A percentile compares a stretch with the other conserved stretches of the same genome.
Evolutionary conservation across 2,329 filamentous ascomycete species (phyloP).

Genomic region (Annulohypoxylon truncatum): DNA sequence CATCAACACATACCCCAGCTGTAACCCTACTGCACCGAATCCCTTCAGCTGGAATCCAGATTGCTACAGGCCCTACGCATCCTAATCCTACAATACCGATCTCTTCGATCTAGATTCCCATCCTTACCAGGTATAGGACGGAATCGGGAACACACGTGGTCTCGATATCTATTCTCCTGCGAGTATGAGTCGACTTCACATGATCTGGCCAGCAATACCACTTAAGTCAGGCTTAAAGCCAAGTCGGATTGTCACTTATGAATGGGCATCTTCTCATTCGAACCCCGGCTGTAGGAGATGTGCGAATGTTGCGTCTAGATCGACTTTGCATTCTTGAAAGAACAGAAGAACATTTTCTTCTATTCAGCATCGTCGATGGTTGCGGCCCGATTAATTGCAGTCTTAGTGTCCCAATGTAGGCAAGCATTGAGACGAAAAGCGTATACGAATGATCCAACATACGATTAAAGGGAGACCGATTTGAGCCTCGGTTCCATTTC

Average conservation of each 20-base stretch:
- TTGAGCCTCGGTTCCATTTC: neutral
- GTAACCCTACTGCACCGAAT: neutral
- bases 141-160: constrained; percentile 15
- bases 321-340: constrained; percentile 3
- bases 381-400: constrained; percentile 24
- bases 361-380: constrained; percentile 1
- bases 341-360: constrained; percentile 2
- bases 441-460: constrained; percentile 14
- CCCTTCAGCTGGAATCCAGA: neutral
- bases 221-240: neutral
- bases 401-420: neutral
- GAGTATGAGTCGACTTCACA: constrained; percentile 33
- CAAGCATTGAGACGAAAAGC: constrained; percentile 1
- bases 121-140: neutral
- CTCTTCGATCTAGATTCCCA: constrained; percentile 29
- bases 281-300: constrained; percentile 34
- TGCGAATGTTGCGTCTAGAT: constrained; percentile 27
- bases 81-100: constrained; percentile 24
- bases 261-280: constrained; percentile 22
- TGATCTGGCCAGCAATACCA: constrained; percentile 15
- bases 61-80: constrained; percentile 1
- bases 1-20: neutral
- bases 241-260: constrained; percentile 27
- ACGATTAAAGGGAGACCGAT: constrained; percentile 5
- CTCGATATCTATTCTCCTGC: constrained; percentile 16